A percentile compares a stretch with the other conserved stretches of the same genome.
phyloP scores from a whole-genome alignment of 257 asterid genomes.

The Fraxinus anomala region DNA sequence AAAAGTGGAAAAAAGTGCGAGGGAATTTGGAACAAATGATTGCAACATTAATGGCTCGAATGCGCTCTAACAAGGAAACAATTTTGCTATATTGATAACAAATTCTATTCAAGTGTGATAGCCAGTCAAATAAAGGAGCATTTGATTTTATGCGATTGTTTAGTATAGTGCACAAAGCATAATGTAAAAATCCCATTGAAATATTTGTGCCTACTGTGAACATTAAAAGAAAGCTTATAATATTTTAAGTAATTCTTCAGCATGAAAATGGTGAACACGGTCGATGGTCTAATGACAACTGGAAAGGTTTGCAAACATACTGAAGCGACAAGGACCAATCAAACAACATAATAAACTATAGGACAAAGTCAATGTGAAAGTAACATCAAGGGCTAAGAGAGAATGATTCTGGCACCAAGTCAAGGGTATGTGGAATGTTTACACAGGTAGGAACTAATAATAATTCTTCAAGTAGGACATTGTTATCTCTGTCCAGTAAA shows the following conservation, averaged over 20 bases:
- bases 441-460: neutral
- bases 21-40: neutral
- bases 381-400: neutral
- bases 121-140: neutral
- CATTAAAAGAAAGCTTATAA: too few relatives aligned
- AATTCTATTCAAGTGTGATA: neutral
- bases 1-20: neutral
- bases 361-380: neutral
- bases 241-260: too few relatives aligned
- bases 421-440: neutral
- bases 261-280: neutral
- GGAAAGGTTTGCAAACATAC: neutral
- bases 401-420: neutral
- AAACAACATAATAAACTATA: neutral
- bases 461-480: neutral
- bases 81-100: too few relatives aligned
- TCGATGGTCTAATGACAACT: neutral
- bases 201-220: neutral
- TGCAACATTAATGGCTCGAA: neutral
- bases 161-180: neutral
- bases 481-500: neutral
- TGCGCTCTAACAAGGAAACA: neutral
- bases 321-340: neutral
- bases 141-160: too few relatives aligned
- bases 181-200: neutral